These are phyloP conservation scores for Pleurozium schreberi DNA, from an alignment of 225 moss, liverwort and hornwort genomes.

Conservation along the genomic window DNA sequence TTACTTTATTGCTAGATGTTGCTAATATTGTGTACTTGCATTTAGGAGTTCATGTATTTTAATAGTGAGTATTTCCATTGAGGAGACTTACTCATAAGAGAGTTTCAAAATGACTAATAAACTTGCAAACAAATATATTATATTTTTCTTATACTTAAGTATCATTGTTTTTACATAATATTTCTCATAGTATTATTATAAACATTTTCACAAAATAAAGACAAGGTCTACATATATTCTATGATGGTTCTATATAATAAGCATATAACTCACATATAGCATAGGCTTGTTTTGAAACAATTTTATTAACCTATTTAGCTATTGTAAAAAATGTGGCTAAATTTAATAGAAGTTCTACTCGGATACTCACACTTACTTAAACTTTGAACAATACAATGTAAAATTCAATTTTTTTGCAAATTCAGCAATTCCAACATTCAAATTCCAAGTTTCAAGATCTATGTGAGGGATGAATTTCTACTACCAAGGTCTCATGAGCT, in stretches of 20 bases:
- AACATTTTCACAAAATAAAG: neutral
- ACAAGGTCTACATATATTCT: neutral
- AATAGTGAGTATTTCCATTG: neutral
- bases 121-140: neutral
- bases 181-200: too few species aligned
- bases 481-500: rapidly evolving
- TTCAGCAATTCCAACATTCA: neutral
- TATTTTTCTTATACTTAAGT: neutral
- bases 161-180: too few species aligned
- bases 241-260: neutral
- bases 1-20: neutral
- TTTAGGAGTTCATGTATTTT: neutral
- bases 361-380: neutral
- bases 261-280: neutral
- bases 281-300: neutral
- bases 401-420: too few species aligned
- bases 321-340: neutral
- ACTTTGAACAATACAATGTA: neutral
- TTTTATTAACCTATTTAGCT: neutral
- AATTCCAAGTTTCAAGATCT: neutral
- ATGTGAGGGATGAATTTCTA: neutral
- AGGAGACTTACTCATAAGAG: neutral
- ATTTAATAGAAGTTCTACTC: neutral
- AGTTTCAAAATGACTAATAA: neutral
- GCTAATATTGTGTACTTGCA: neutral